Conservation (phyloP, 805 yeast genomes). For the Hanseniaspora valbyensis region DNA sequence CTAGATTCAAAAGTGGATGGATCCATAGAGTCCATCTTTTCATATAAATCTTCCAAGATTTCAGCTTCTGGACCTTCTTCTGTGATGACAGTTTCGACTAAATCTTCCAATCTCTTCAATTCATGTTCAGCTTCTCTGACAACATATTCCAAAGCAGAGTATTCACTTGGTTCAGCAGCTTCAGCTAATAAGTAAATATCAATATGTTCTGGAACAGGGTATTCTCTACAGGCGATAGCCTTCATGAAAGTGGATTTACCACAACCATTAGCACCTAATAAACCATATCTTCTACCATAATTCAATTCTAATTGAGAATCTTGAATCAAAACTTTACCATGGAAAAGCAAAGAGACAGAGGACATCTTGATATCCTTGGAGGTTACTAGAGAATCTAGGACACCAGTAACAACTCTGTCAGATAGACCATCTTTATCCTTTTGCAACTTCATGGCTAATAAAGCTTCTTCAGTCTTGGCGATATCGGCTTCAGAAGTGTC, state of each 20-base stretch:
- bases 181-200: slow-evolving; percentile 91
- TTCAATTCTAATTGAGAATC: slow-evolving; percentile 87
- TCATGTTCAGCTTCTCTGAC: slow-evolving; percentile 93
- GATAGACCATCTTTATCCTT: slow-evolving; percentile 88
- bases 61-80: slow-evolving; percentile 91
- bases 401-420: slow-evolving; percentile 97
- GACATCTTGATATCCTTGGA: slow-evolving; percentile 90
- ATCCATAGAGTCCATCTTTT: slow-evolving; percentile 91
- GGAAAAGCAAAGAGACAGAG: slow-evolving; percentile 85
- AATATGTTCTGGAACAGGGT: slow-evolving; percentile 82
- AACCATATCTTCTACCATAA: slow-evolving; percentile 95
- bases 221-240: slow-evolving; percentile 91
- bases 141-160: slow-evolving; percentile 87
- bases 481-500: slow-evolving; percentile 38
- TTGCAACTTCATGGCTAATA: slow-evolving; percentile 81
- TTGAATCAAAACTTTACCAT: slow-evolving; percentile 91
- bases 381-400: slow-evolving; percentile 73
- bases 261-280: slow-evolving; percentile 96
- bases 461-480: slow-evolving; percentile 57
- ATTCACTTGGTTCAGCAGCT: slow-evolving; percentile 93
- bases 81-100: slow-evolving; percentile 79
- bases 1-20: slow-evolving; percentile 92
- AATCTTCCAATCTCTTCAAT: slow-evolving; percentile 79
- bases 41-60: slow-evolving; percentile 76
- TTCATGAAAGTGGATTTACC: slow-evolving; percentile 94